These are phyloP conservation scores for Cyberlindnera xishuangbannaensis DNA, from an alignment of 805 yeast genomes.

Conservation along the genomic window DNA sequence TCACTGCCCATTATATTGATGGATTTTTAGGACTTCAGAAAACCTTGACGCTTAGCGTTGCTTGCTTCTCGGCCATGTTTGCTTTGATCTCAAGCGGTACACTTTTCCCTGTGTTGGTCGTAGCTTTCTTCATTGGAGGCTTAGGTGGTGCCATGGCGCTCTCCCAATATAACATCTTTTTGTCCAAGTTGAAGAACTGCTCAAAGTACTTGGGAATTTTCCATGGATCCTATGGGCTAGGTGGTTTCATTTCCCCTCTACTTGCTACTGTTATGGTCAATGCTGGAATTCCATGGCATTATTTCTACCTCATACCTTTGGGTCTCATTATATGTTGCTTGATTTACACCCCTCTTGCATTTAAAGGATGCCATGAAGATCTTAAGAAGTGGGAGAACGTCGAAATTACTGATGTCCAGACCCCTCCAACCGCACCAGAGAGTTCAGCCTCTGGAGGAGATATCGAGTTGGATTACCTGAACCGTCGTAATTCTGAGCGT, in stretches of 20 bases:
- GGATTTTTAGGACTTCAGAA: slow-evolving; percentile 34
- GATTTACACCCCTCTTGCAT: slow-evolving; percentile 34
- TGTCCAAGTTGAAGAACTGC: slow-evolving; percentile 36
- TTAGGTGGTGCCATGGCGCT: slow-evolving; percentile 45
- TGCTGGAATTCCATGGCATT: slow-evolving; percentile 49
- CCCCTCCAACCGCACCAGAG: slow-evolving; percentile 5
- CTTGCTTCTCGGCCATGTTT: slow-evolving; percentile 35
- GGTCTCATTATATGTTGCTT: slow-evolving; percentile 34
- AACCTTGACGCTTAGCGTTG: slow-evolving; percentile 35
- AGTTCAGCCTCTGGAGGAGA: neutral
- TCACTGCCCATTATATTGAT: slow-evolving; percentile 41
- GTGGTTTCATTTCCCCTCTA: slow-evolving; percentile 58
- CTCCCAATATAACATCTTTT: slow-evolving; percentile 47
- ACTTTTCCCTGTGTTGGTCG: slow-evolving; percentile 40
- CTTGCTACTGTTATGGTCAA: slow-evolving; percentile 50
- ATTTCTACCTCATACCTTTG: slow-evolving; percentile 46
- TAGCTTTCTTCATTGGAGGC: slow-evolving; percentile 54
- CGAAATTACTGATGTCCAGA: slow-evolving; percentile 11
- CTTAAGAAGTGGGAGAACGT: slow-evolving; percentile 16
- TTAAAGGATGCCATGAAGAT: slow-evolving; percentile 41
- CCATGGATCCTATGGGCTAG: slow-evolving; percentile 61
- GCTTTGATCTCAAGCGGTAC: slow-evolving; percentile 43
- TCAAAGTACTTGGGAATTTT: slow-evolving; percentile 46
- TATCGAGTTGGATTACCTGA: slow-evolving; percentile 4
- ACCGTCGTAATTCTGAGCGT: neutral